phyloP scores from a whole-genome alignment of 2,329 filamentous ascomycete species.

The Blastomyces gilchristii region DNA sequence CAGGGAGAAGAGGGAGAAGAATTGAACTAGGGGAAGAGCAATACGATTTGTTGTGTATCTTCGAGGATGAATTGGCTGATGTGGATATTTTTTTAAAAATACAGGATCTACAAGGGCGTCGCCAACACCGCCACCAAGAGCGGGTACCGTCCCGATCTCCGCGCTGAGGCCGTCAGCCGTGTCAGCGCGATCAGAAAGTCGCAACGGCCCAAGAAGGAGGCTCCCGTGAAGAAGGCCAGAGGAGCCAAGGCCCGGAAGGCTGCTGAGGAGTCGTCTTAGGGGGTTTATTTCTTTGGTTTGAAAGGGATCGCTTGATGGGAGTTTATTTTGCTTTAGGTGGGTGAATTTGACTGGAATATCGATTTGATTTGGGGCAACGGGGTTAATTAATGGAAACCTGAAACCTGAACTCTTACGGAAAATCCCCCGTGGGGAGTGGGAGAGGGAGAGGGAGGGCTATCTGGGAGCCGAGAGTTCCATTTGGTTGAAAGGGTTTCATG shows the following conservation, averaged over 20 bases:
- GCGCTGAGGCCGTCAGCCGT: conserved; percentile 68
- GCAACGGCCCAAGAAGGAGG: conserved; percentile 68
- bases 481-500: background rate
- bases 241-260: conserved; percentile 70
- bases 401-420: too few species aligned
- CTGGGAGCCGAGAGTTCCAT: background rate
- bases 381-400: too few species aligned
- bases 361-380: background rate
- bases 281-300: background rate
- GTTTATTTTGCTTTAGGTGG: background rate
- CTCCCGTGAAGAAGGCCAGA: conserved; percentile 62
- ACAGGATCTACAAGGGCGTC: conserved; percentile 78
- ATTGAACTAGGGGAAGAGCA: background rate
- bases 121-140: conserved; percentile 73
- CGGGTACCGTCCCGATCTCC: conserved; percentile 74
- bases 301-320: background rate
- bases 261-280: conserved; percentile 21
- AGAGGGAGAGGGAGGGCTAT: background rate
- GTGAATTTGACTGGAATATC: background rate
- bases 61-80: conserved; percentile 5
- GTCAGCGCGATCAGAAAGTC: conserved; percentile 73
- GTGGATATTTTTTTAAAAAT: background rate
- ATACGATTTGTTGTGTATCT: background rate
- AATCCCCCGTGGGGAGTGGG: too few species aligned
- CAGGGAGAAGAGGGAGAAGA: background rate